Evolutionary conservation across 768 basidiomycete genomes (phyloP), one percentile per base, ranked within the genome.

Genomic region (Lentinula detonsa): DNA sequence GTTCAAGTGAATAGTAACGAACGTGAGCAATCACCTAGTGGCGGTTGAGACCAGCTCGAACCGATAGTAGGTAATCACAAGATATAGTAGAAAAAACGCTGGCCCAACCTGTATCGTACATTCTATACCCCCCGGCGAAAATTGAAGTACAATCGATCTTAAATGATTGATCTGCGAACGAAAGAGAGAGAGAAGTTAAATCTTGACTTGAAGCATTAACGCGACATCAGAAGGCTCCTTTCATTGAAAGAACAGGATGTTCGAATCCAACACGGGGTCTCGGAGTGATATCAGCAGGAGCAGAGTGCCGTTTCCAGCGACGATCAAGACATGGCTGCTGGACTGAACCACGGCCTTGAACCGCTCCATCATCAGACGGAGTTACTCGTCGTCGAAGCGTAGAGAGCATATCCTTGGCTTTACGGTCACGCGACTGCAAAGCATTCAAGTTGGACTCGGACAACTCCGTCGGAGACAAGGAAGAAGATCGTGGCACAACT

Each of bases 341-440:
- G 7, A 55, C 62, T 52, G 34, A 31, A 39, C 46, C 10, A 60
- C 62, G 58, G 31, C 57, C 65, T 34, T 62, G 62, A 42, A 58
- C 37, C 23, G 13, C 39, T 53, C 71, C 68, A 40, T 69, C 62
- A 33, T 75, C 76, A n/a, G 73, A 72, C 10, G 78, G 74, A 54
- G 28, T 18, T 5, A 80, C 84, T 66, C 87, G 82, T 57, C 85
- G 81, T 64, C 77, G 76, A 63, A 92, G 76, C 16, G 83, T 83
- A 34, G 77, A 79, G 57, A 89, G 78, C 89, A 91, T 88, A 66
- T 84, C 78, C 58, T 79, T 78, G 5, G 85, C 81, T 48, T 77
- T 82, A 66, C 80, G 76, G 62, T 81, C 81, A 56, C 87, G 84
- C 18, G 79, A 76, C 65, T 80, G 78, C 60, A 87, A 73, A 4